phyloP scores from a whole-genome alignment of 2,329 filamentous ascomycete species.

The Colletotrichum musae region DNA sequence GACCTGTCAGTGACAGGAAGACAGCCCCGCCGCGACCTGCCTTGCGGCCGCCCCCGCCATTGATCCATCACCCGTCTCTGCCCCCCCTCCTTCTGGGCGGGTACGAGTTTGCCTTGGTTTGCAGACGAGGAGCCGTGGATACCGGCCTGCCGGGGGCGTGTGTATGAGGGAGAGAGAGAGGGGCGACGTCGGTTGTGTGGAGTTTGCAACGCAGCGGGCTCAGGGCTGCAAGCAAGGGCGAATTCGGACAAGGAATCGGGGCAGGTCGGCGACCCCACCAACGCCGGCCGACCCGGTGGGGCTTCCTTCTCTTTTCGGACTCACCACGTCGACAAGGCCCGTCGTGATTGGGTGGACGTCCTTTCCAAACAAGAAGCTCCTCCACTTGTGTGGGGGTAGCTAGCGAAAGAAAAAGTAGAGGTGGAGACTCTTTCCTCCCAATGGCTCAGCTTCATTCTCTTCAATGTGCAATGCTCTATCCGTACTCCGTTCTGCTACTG shows the following conservation, averaged over 20 bases:
- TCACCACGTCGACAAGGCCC: slow-evolving; percentile 2
- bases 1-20: neutral
- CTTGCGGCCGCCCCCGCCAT: neutral
- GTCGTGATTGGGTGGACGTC: slow-evolving; percentile 20
- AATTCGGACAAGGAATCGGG: slow-evolving; percentile 37
- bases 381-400: slow-evolving; percentile 24
- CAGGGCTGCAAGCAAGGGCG: slow-evolving; percentile 28
- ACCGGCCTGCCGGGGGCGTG: neutral
- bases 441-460: too few species aligned
- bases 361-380: neutral
- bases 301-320: slow-evolving; percentile 7
- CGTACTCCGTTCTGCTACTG: too few species aligned
- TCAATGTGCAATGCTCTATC: too few species aligned
- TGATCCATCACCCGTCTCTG: neutral
- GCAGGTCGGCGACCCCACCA: slow-evolving; percentile 36
- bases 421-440: slow-evolving; percentile 8
- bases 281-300: slow-evolving; percentile 17
- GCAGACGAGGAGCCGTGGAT: slow-evolving; percentile 27
- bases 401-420: too few species aligned
- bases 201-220: neutral
- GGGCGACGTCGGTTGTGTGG: neutral
- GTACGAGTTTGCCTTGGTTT: slow-evolving; percentile 31
- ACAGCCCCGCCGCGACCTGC: neutral
- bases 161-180: slow-evolving; percentile 1
- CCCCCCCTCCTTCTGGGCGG: neutral